Percentiles rank a stretch among this genome's conserved stretches.
These are phyloP conservation scores for Chloromonas sp. DNA, from an alignment of 163 green algal species.

Conservation along the genomic window DNA sequence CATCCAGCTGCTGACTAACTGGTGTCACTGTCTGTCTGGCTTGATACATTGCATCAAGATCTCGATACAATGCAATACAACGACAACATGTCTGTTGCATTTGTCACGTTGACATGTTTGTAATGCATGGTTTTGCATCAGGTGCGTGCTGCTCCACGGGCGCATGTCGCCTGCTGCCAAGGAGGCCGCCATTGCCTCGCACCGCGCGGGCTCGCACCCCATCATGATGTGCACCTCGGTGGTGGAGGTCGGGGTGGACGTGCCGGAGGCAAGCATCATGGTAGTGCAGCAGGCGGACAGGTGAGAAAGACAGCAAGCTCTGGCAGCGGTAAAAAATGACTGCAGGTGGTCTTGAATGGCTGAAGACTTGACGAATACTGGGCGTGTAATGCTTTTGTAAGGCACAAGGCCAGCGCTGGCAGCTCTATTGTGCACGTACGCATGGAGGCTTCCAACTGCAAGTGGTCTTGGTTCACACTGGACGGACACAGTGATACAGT, in stretches of 20 bases:
- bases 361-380: background rate
- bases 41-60: too few relatives aligned
- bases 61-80: too few relatives aligned
- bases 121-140: background rate
- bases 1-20: too few relatives aligned
- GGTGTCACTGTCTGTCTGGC: too few relatives aligned
- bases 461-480: too few relatives aligned
- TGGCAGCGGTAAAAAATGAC: background rate
- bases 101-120: too few relatives aligned
- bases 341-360: background rate
- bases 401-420: background rate
- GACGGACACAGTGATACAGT: too few relatives aligned
- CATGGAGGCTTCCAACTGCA: too few relatives aligned
- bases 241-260: conserved; percentile 90
- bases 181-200: conserved; percentile 55
- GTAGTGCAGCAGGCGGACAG: conserved; percentile 86
- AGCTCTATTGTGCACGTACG: background rate
- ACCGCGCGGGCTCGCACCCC: conserved; percentile 53
- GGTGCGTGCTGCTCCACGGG: conserved; percentile 75
- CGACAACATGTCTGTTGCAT: too few relatives aligned
- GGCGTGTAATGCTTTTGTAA: too few relatives aligned
- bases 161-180: conserved; percentile 75
- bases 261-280: conserved; percentile 83
- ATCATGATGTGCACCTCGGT: conserved; percentile 84
- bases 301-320: conserved; percentile 15